A percentile compares a stretch with the other conserved stretches of the same genome.
Conservation (phyloP, 306 rosid species). For the Pterocarpus santalinus region DNA sequence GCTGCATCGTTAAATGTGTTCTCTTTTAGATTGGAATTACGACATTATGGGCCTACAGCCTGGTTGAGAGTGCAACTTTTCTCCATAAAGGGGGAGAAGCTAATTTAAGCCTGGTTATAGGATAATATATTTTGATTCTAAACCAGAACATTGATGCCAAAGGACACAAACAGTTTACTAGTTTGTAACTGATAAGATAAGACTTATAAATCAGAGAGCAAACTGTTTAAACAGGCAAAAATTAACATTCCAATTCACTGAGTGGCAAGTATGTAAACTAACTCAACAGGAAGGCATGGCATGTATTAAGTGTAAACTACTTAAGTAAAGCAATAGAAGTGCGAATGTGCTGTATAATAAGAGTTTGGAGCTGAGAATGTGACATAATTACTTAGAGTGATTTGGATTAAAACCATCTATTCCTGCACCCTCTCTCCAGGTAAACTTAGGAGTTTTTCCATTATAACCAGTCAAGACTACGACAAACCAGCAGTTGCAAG, state of each 20-base stretch:
- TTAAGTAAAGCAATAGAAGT: no score
- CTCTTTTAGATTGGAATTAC: not conserved
- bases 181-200: not conserved
- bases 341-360: no score
- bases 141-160: not conserved
- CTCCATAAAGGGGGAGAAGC: no score
- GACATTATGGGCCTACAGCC: not conserved
- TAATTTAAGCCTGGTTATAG: not conserved
- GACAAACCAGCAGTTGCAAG: not conserved
- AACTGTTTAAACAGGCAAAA: no score
- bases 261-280: not conserved
- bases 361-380: no score
- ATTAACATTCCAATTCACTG: no score
- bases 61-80: no score
- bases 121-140: conserved; percentile 13
- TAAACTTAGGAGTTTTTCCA: not conserved
- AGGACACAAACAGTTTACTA: not conserved
- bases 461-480: not conserved
- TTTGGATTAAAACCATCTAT: not conserved
- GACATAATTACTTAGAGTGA: no score
- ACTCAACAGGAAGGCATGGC: conserved; percentile 2
- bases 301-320: no score
- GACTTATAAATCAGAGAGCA: not conserved
- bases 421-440: not conserved
- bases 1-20: not conserved